Evolutionary conservation across 1,139 yeast species (phyloP).

Genomic region (Schwanniomyces etchellsii): DNA sequence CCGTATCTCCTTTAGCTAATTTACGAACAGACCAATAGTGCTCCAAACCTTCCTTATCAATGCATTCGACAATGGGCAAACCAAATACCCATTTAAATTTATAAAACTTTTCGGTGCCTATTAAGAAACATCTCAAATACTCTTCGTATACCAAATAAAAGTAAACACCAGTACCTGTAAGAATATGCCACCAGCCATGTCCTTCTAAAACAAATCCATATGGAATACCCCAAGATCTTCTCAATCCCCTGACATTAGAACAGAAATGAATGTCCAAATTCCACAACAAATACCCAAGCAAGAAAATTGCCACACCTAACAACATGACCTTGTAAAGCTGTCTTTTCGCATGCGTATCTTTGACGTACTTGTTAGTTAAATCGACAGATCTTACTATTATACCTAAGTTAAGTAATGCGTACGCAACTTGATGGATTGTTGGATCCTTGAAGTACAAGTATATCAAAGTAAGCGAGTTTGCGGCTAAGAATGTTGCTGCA

Average conservation of each 20-base stretch:
- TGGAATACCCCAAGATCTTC: slow-evolving; percentile 76
- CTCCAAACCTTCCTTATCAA: slow-evolving; percentile 25
- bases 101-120: slow-evolving; percentile 47
- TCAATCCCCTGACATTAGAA: slow-evolving; percentile 48
- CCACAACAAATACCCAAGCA: slow-evolving; percentile 76
- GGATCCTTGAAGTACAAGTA: slow-evolving; percentile 74
- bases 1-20: slow-evolving; percentile 16
- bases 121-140: slow-evolving; percentile 59
- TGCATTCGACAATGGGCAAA: slow-evolving; percentile 28
- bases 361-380: slow-evolving; percentile 48
- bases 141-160: slow-evolving; percentile 62
- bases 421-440: slow-evolving; percentile 79
- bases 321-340: slow-evolving; percentile 51
- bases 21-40: slow-evolving; percentile 13
- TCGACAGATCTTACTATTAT: slow-evolving; percentile 54
- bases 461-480: slow-evolving; percentile 51
- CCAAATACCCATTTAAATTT: slow-evolving; percentile 47
- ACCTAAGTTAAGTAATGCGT: slow-evolving; percentile 56
- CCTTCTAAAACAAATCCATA: slow-evolving; percentile 84
- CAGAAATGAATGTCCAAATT: slow-evolving; percentile 82
- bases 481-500: slow-evolving; percentile 48
- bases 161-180: slow-evolving; percentile 71
- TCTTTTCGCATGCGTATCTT: slow-evolving; percentile 37
- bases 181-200: slow-evolving; percentile 98
- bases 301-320: slow-evolving; percentile 59